Evolutionary conservation across 2,329 filamentous ascomycete genomes (phyloP), one percentile per base, ranked within the genome.

Genomic region (Blumeria graminis): DNA sequence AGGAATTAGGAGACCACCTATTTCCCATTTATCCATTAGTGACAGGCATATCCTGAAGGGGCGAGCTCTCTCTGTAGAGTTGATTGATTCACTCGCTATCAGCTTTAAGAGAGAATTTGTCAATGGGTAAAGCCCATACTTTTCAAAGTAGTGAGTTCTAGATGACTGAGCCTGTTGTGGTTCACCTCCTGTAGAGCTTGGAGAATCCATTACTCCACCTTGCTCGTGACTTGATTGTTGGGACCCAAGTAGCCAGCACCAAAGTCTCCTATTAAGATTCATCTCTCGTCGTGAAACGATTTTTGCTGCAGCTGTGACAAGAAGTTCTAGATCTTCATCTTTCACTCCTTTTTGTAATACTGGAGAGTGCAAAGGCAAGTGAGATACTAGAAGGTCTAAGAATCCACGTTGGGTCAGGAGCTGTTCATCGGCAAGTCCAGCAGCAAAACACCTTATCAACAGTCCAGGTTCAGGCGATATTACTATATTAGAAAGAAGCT

Each of bases 21-120:
- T 90, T 67, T 98, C 92, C 89, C 88, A 96, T 58, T 89, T 81
- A 69, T 98, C 92, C 92, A 98, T 96, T 55, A 98, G 73, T 14
- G 93, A 95, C 1, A 96, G 75, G 64, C 88, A 93, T 60, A 96
- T 86, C 57, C 89, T 81, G 65, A 94, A 95, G 0, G 92, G 90
- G 41, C 81, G 81, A 18, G 88, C 86, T 66, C 81, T 76, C 64
- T 93, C 86, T 0, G 76, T 68, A 0, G 84, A 76, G 56, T 72
- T 72, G 5, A 64, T 67, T 46, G 69, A 66, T 6, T 72, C 71
- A 45, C 73, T 69, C 51, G 76, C 75, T 59, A 96, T 82, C 80
- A 94, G 84, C 51, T 78, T 76, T 14, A 93, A 71, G 10, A 96
- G 72, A 18, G 87, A 85, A 46, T 75, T 76, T 4, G 82, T 83